phyloP scores from a whole-genome alignment of 441 rosid species.

The Erysimum pusillum region DNA sequence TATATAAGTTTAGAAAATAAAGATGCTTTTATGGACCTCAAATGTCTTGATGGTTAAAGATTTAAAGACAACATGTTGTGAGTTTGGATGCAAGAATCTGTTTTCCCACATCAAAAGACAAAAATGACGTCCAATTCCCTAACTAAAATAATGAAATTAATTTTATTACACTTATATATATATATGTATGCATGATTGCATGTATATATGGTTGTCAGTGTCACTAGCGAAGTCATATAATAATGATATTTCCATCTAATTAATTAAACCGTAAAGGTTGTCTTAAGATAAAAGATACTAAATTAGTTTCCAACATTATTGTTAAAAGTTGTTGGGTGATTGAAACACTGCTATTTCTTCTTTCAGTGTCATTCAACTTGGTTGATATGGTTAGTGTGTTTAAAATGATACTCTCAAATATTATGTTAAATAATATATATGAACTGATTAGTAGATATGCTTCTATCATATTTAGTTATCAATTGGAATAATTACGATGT shows the following conservation, averaged over 20 bases:
- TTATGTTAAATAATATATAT: not conserved
- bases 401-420: not conserved
- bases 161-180: not conserved
- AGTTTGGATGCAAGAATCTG: constrained; percentile 24
- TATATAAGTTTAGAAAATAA: not conserved
- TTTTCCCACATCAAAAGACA: constrained; percentile 36
- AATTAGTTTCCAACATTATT: not conserved
- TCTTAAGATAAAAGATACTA: not conserved
- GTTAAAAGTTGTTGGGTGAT: not conserved
- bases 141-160: not conserved
- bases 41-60: not conserved
- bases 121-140: constrained; percentile 14
- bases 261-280: constrained; percentile 16
- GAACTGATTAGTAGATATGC: not conserved
- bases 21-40: constrained; percentile 25
- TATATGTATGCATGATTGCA: no score
- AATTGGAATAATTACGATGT: not conserved
- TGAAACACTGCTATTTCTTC: not conserved
- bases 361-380: not conserved
- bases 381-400: not conserved
- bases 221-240: not conserved
- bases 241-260: not conserved
- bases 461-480: not conserved
- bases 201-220: not conserved
- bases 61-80: not conserved